Conservation (phyloP, 495 filamentous ascomycete species). For the Tuber calosporum region DNA sequence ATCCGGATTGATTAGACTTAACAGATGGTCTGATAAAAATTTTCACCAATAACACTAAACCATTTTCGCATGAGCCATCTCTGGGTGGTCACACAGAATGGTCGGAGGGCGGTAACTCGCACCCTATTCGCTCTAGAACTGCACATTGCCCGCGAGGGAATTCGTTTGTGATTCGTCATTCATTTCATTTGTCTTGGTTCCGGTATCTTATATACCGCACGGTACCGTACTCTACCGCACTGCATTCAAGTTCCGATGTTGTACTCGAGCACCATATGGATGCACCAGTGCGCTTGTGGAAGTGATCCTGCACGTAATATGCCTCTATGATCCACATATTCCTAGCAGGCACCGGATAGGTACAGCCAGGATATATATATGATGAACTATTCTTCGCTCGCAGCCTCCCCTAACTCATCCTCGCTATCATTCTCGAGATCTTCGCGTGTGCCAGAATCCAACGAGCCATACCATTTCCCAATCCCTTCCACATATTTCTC, state of each 20-base stretch:
- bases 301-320: not conserved
- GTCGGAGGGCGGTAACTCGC: not conserved
- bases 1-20: conserved; percentile 5
- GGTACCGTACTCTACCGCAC: not conserved
- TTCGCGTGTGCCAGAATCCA: conserved; percentile 40
- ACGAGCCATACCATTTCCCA: conserved; percentile 49
- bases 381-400: not conserved
- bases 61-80: not conserved
- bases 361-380: too few relatives aligned
- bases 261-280: not conserved
- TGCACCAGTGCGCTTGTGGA: not conserved
- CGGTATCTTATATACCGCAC: not conserved
- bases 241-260: not conserved
- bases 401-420: conserved; percentile 18
- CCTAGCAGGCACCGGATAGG: too few relatives aligned
- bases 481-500: conserved; percentile 51
- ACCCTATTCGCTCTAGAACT: not conserved
- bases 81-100: not conserved
- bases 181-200: not conserved
- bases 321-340: conserved; percentile 4
- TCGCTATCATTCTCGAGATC: conserved; percentile 40
- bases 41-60: not conserved
- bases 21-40: conserved; percentile 5
- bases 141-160: not conserved
- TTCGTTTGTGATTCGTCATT: conserved; percentile 1